These are phyloP conservation scores for Leucosporidium scottii DNA, from an alignment of 768 basidiomycete species.

Conservation along the genomic window DNA sequence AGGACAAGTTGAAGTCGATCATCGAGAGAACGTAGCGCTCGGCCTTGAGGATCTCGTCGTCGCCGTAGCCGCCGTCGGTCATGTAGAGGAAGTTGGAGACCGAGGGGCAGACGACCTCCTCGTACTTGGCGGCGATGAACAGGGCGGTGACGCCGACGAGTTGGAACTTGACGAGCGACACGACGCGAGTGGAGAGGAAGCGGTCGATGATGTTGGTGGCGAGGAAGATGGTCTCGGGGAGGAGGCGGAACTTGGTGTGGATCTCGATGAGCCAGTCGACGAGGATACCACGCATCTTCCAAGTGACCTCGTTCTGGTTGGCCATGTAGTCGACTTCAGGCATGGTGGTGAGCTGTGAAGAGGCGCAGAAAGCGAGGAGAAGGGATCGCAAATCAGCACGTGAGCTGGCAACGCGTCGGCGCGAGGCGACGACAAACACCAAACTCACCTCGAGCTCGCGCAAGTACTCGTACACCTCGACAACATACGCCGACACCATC, in stretches of 20 bases:
- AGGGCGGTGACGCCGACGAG: conserved; percentile 82
- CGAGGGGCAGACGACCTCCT: conserved; percentile 83
- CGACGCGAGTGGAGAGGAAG: conserved; percentile 60
- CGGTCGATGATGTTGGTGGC: conserved; percentile 73
- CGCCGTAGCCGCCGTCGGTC: conserved; percentile 66
- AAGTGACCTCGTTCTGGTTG: conserved; percentile 70
- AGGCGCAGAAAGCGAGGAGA: background rate
- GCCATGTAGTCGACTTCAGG: conserved; percentile 78
- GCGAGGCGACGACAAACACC: conserved; percentile 6
- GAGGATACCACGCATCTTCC: conserved; percentile 82
- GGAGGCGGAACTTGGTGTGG: conserved; percentile 73
- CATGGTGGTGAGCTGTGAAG: conserved; percentile 59
- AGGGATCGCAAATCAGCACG: background rate
- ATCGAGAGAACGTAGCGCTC: conserved; percentile 82
- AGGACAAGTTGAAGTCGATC: conserved; percentile 75
- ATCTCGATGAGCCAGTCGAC: conserved; percentile 92
- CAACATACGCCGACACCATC: conserved; percentile 95
- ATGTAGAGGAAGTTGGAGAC: conserved; percentile 71
- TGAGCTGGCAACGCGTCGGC: background rate
- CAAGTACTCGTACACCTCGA: conserved; percentile 88
- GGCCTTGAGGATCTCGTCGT: conserved; percentile 76
- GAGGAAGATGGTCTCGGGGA: conserved; percentile 86
- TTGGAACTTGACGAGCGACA: conserved; percentile 77
- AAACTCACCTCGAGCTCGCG: conserved; percentile 66
- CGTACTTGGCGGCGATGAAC: conserved; percentile 83